Evolutionary conservation across 768 basidiomycete genomes (phyloP).

Genomic region (Leccinum longicurvipes): DNA sequence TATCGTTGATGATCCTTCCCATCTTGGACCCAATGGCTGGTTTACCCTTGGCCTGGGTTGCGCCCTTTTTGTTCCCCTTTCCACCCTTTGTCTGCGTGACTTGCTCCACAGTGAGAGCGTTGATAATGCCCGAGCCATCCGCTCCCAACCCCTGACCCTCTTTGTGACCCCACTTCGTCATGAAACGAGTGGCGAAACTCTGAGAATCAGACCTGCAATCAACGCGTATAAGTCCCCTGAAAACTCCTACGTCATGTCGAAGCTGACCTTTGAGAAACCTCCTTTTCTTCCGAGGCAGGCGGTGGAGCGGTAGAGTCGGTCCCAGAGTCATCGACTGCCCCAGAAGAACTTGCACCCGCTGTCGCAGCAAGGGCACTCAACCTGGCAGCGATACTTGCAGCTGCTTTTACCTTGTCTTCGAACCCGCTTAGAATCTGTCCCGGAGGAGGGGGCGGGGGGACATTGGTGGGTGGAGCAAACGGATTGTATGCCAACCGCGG

Average conservation of each 20-base stretch:
- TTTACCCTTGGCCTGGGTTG: constrained; percentile 36
- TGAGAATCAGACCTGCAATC: constrained; percentile 54
- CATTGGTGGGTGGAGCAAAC: constrained; percentile 59
- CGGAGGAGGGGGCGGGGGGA: constrained; percentile 62
- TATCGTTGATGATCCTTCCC: constrained; percentile 88
- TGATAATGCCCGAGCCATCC: constrained; percentile 81
- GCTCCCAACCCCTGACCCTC: constrained; percentile 91
- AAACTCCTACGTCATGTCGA: background rate
- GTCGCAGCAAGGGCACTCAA: constrained; percentile 53
- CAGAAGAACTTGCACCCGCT: constrained; percentile 17
- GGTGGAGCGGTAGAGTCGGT: constrained; percentile 26
- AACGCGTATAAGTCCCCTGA: background rate
- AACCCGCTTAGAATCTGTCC: constrained; percentile 42
- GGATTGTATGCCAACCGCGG: constrained; percentile 65
- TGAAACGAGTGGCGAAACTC: constrained; percentile 79
- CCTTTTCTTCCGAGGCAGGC: constrained; percentile 32
- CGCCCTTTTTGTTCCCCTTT: constrained; percentile 37
- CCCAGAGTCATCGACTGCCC: constrained; percentile 26
- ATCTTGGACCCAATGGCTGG: constrained; percentile 57
- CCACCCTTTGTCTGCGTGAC: constrained; percentile 33
- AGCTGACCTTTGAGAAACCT: constrained; percentile 13
- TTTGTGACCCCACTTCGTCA: constrained; percentile 97
- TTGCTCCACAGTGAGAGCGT: constrained; percentile 83
- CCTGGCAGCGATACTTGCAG: constrained; percentile 79
- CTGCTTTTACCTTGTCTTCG: constrained; percentile 70